Conservation (phyloP, 495 filamentous ascomycete species). For the Aspergillus ellipticus region DNA sequence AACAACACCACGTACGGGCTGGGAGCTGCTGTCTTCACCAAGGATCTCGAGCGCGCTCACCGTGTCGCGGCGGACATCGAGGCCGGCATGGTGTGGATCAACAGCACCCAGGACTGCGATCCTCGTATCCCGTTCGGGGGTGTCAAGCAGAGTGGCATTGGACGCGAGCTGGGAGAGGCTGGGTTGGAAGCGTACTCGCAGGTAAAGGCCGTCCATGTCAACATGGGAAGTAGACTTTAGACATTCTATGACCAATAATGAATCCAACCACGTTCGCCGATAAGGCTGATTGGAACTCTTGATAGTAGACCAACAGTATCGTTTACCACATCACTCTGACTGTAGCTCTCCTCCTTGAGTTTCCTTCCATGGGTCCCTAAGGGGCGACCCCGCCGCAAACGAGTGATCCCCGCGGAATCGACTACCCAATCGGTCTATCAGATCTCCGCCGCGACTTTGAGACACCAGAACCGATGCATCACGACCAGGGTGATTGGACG, state of each 20-base stretch:
- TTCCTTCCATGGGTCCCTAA: no score
- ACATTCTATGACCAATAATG: no score
- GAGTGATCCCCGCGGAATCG: not conserved
- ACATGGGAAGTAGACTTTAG: slow-evolving; percentile 50
- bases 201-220: slow-evolving; percentile 76
- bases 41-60: slow-evolving; percentile 74
- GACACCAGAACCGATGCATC: not conserved
- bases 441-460: no score
- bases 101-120: slow-evolving; percentile 72
- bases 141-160: slow-evolving; percentile 92
- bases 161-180: slow-evolving; percentile 80
- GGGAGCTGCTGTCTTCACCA: slow-evolving; percentile 81
- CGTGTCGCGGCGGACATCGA: slow-evolving; percentile 79
- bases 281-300: no score
- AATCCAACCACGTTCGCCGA: no score
- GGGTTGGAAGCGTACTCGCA: slow-evolving; percentile 75
- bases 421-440: not conserved
- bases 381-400: no score
- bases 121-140: slow-evolving; percentile 82
- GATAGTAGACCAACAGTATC: no score
- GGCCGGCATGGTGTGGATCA: slow-evolving; percentile 96
- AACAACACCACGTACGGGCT: slow-evolving; percentile 88
- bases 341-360: no score
- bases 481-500: not conserved
- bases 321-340: no score